phyloP scores from a whole-genome alignment of 2,329 filamentous ascomycete genomes.

The Bimuria novae-zelandiae region DNA sequence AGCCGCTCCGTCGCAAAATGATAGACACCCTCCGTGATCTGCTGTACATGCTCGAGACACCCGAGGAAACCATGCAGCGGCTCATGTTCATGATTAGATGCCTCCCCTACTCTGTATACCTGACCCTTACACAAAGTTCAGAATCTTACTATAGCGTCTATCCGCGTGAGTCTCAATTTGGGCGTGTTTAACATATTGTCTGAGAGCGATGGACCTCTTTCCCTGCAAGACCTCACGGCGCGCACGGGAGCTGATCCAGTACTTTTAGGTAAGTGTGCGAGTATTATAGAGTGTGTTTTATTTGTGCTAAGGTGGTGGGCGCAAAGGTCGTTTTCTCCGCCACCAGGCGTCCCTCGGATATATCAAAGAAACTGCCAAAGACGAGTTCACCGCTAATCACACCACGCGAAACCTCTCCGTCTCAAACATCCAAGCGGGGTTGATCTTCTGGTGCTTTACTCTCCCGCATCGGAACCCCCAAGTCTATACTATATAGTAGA shows the following conservation, averaged over 20 bases:
- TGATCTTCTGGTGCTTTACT: too few relatives aligned
- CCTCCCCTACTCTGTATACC: neutral
- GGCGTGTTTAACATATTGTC: constrained; percentile 5
- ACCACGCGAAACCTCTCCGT: too few relatives aligned
- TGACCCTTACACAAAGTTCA: neutral
- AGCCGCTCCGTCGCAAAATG: neutral
- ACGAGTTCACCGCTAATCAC: too few relatives aligned
- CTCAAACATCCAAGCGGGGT: too few relatives aligned
- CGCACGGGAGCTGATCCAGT: neutral
- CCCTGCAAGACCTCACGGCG: neutral
- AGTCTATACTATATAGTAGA: too few relatives aligned
- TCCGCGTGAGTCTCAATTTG: constrained; percentile 5
- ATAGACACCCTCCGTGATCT: constrained; percentile 8
- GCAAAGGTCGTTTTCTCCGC: too few relatives aligned
- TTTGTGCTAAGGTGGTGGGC: too few relatives aligned
- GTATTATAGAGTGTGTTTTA: too few relatives aligned
- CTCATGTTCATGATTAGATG: constrained; percentile 2
- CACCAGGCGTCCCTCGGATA: too few relatives aligned
- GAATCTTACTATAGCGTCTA: constrained; percentile 3
- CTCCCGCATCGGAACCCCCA: too few relatives aligned
- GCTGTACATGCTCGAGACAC: constrained; percentile 9
- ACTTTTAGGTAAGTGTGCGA: constrained; percentile 7
- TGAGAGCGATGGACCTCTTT: neutral
- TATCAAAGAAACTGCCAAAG: too few relatives aligned
- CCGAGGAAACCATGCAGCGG: constrained; percentile 11